Base-by-base conservation (phyloP, 1,139 yeast genomes). In the Geotrichum phurueaensis region DNA sequence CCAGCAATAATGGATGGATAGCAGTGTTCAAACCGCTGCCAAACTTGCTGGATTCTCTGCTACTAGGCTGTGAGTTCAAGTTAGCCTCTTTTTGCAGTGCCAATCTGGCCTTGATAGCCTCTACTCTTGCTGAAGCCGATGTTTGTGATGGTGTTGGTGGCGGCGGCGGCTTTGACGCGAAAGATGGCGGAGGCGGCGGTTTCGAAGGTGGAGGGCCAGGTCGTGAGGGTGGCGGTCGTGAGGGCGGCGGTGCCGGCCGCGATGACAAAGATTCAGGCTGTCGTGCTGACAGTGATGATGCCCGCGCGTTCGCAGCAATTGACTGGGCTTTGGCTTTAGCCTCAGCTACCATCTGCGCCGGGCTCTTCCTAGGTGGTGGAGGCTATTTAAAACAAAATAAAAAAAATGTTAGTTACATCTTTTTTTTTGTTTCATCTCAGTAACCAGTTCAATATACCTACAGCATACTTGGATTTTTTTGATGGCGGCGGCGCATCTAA, bases 1-100 rank as follows among this genome's bases (percentile, higher is more conserved):
- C 64, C 53, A 79, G 69, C 10, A 86, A 73, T 20, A 85, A 71
- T 1, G 92, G 92, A 68, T 86, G 91, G 1, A 85, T 70, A 55
- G 81, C 84, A 6, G 82, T 80, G 60, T 79, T 78, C n/a, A 83
- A 70, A 1, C 85, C 59, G 33, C 18, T 18, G 36, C 23, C 29
- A 18, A 25, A 29, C 22, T 51, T 18, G 18, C 13, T 25, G 3
- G 27, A 15, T 9, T 54, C 53, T 53, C 13, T 18, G 43, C 39
- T 48, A n/a, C 20, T 18, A 15, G 47, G 18, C 20, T 39, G 10
- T 12, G 50, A 12, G 3, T 31, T 45, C 49, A 50, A 33, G 36
- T 27, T 39, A 25, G 54, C 51, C n/a, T 27, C 54, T 43, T 51
- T 50, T 22, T 58, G 56, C n/a, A 50, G 53, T 9, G 54, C 54